phyloP scores from a whole-genome alignment of 2,329 filamentous ascomycete species.

The Cordyceps sp. region DNA sequence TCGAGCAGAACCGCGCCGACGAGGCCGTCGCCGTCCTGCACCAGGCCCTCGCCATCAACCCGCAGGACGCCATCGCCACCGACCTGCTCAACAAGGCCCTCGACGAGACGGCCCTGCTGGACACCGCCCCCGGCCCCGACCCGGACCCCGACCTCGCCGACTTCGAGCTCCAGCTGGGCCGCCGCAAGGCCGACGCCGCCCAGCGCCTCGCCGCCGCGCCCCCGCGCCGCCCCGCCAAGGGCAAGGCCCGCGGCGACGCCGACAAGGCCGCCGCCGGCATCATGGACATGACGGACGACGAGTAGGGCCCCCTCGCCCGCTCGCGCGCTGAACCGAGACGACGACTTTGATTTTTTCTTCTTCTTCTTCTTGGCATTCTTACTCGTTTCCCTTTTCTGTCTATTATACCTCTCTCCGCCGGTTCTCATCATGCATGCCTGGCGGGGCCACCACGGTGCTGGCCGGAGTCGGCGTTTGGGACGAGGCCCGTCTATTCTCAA shows the following conservation, averaged over 20 bases:
- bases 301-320: slow-evolving; percentile 10
- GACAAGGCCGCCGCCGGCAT: slow-evolving; percentile 26
- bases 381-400: too few relatives aligned
- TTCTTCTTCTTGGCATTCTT: neutral
- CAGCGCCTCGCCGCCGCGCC: slow-evolving; percentile 15
- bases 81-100: slow-evolving; percentile 61
- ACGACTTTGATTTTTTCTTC: neutral
- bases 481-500: too few relatives aligned
- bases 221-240: slow-evolving; percentile 20
- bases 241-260: slow-evolving; percentile 25
- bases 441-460: too few relatives aligned
- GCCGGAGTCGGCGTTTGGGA: too few relatives aligned
- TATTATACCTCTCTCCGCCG: too few relatives aligned
- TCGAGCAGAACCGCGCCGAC: slow-evolving; percentile 58
- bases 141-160: slow-evolving; percentile 27
- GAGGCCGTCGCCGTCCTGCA: slow-evolving; percentile 73
- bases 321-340: neutral
- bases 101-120: slow-evolving; percentile 36
- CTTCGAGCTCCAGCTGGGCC: slow-evolving; percentile 35
- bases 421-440: too few relatives aligned
- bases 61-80: slow-evolving; percentile 68
- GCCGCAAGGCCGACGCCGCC: slow-evolving; percentile 27
- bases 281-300: slow-evolving; percentile 41
- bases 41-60: slow-evolving; percentile 62
- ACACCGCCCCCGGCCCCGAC: slow-evolving; percentile 25